These are phyloP conservation scores for Bremia lactucae DNA, from an alignment of 352 stramenopile genomes.

Conservation along the genomic window DNA sequence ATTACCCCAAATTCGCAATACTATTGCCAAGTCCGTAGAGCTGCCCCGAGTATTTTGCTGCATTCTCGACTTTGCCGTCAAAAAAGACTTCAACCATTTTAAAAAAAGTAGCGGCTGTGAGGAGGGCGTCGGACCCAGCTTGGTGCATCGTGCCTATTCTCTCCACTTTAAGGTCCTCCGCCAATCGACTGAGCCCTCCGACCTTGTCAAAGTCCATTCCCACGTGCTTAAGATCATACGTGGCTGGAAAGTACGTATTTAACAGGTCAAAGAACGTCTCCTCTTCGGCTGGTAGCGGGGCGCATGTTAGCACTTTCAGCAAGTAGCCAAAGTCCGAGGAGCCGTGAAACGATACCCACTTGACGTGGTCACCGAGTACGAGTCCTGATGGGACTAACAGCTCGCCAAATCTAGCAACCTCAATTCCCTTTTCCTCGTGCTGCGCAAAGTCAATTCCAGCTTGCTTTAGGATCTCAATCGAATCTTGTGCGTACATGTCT, in stretches of 20 bases:
- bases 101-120: constrained; percentile 92
- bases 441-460: constrained; percentile 96
- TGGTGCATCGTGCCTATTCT: constrained; percentile 99
- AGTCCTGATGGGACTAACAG: constrained; percentile 96
- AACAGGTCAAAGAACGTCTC: constrained; percentile 95
- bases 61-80: constrained; percentile 76
- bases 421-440: constrained; percentile 93
- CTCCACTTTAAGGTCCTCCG: constrained; percentile 93
- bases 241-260: constrained; percentile 96
- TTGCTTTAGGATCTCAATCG: constrained; percentile 96
- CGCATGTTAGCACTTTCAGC: constrained; percentile 93
- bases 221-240: constrained; percentile 99
- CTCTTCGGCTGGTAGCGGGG: constrained; percentile 81
- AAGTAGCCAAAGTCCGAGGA: constrained; percentile 99
- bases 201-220: constrained; percentile 96
- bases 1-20: constrained; percentile 30
- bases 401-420: constrained; percentile 95
- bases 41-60: constrained; percentile 75
- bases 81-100: constrained; percentile 87
- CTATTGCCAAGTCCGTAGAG: constrained; percentile 79
- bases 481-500: constrained; percentile 99
- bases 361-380: constrained; percentile 96
- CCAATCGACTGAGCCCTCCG: constrained; percentile 93
- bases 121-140: constrained; percentile 94
- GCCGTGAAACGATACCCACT: constrained; percentile 98